These are phyloP conservation scores for Diospyros lotus DNA, from an alignment of 148 eudicot genomes.

Conservation along the genomic window DNA sequence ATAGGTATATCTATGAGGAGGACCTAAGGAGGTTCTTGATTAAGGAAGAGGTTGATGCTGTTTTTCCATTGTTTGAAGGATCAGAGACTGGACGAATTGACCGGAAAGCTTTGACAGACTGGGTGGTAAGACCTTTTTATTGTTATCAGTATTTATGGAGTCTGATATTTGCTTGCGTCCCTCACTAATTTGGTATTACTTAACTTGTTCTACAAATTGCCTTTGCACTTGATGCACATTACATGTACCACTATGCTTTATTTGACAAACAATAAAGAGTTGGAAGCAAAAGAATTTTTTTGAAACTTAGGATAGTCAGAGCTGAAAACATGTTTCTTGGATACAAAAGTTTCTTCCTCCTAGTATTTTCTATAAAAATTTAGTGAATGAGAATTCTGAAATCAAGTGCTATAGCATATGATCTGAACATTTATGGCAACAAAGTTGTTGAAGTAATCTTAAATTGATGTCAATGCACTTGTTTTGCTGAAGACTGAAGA, in stretches of 20 bases:
- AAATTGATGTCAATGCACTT: not conserved
- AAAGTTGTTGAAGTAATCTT: not conserved
- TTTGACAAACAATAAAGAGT: not conserved
- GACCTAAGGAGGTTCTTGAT: constrained; percentile 73
- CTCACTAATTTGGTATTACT: not conserved
- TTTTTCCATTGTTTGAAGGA: constrained; percentile 51
- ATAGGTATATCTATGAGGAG: constrained; percentile 53
- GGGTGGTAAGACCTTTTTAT: constrained; percentile 67
- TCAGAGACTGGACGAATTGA: constrained; percentile 55
- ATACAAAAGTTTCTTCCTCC: not conserved
- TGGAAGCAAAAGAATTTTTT: not conserved
- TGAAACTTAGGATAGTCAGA: not conserved
- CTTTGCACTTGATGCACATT: not conserved
- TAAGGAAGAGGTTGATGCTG: constrained; percentile 60
- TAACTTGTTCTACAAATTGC: not conserved
- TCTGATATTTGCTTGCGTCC: not conserved
- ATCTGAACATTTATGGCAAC: not conserved
- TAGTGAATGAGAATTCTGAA: not conserved
- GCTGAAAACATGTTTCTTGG: too few relatives aligned
- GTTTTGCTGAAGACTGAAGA: not conserved
- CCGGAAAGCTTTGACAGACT: constrained; percentile 46
- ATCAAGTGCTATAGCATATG: not conserved
- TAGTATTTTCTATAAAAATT: not conserved
- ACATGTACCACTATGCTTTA: not conserved
- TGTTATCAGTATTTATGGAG: not conserved